phyloP scores from a whole-genome alignment of 1,139 yeast genomes.

The Torulaspora globosa region DNA sequence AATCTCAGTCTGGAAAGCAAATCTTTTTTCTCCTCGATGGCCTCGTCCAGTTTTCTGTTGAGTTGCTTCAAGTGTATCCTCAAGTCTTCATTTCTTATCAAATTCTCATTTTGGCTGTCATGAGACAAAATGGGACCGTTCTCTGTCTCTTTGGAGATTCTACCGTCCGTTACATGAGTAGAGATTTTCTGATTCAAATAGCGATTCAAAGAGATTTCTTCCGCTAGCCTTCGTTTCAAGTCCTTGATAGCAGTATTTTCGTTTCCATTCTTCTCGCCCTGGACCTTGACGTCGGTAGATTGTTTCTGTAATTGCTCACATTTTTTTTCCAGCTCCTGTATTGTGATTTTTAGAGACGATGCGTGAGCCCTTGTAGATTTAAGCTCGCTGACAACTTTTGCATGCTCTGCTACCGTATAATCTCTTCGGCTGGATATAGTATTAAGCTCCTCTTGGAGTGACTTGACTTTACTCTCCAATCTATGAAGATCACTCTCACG shows the following conservation, averaged over 20 bases:
- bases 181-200: constrained; percentile 30
- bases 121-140: constrained; percentile 6
- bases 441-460: constrained; percentile 28
- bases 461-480: constrained; percentile 32
- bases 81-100: constrained; percentile 47
- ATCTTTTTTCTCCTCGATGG: constrained; percentile 51
- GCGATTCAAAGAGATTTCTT: constrained; percentile 30
- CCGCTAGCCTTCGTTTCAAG: constrained; percentile 30
- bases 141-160: constrained; percentile 5
- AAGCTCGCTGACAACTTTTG: constrained; percentile 20
- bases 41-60: constrained; percentile 48
- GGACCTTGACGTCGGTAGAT: constrained; percentile 21
- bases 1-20: constrained; percentile 56
- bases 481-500: constrained; percentile 41
- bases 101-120: constrained; percentile 19
- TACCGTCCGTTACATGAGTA: constrained; percentile 6
- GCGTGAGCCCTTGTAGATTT: constrained; percentile 29
- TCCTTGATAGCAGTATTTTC: constrained; percentile 22
- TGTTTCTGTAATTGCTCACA: constrained; percentile 27
- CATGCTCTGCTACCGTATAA: constrained; percentile 20
- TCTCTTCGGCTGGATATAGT: constrained; percentile 35
- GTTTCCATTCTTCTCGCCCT: neutral
- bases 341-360: constrained; percentile 27
- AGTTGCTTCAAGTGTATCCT: constrained; percentile 53
- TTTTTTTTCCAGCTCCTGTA: constrained; percentile 31